phyloP scores from a whole-genome alignment of 164 flowering plant genomes.

The Magnolia sinica region DNA sequence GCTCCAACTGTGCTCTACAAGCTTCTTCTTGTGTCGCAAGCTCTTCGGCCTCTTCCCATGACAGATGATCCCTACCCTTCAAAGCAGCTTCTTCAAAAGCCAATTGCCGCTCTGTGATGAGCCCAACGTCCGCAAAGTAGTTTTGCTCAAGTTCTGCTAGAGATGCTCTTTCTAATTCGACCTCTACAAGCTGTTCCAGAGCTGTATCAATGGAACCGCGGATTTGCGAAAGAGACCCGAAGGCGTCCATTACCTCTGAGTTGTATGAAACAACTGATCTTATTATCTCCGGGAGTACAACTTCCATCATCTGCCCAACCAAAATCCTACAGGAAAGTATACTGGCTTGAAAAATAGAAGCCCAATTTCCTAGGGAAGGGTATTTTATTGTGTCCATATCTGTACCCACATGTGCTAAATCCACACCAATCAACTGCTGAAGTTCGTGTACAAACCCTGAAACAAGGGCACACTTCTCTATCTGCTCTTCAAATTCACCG shows the following conservation, averaged over 20 bases:
- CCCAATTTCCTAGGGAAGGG: constrained; percentile 45
- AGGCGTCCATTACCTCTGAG: constrained; percentile 84
- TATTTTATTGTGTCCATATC: constrained; percentile 18
- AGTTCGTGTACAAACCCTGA: constrained; percentile 60
- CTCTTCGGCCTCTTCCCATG: constrained; percentile 99
- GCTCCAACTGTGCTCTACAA: constrained; percentile 78
- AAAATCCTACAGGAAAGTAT: constrained; percentile 54
- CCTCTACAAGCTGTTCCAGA: constrained; percentile 76
- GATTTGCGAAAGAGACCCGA: constrained; percentile 79
- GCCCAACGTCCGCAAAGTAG: constrained; percentile 84
- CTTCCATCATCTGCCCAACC: constrained; percentile 61
- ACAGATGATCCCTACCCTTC: constrained; percentile 85
- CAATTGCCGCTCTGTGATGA: constrained; percentile 82
- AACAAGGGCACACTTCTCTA: constrained; percentile 75
- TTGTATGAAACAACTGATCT: constrained; percentile 58
- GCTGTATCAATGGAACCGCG: constrained; percentile 83
- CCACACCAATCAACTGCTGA: constrained; percentile 29
- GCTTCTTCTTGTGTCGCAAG: constrained; percentile 96
- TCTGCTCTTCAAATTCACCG: constrained; percentile 69
- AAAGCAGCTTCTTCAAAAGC: constrained; percentile 93
- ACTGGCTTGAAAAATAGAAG: constrained; percentile 53
- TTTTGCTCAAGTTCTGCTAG: constrained; percentile 73
- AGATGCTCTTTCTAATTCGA: constrained; percentile 69
- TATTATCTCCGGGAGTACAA: constrained; percentile 64
- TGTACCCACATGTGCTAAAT: constrained; percentile 19